These are phyloP conservation scores for Crocinoboletus sp. DNA, from an alignment of 1,284 basidiomycete genomes.

Conservation along the genomic window DNA sequence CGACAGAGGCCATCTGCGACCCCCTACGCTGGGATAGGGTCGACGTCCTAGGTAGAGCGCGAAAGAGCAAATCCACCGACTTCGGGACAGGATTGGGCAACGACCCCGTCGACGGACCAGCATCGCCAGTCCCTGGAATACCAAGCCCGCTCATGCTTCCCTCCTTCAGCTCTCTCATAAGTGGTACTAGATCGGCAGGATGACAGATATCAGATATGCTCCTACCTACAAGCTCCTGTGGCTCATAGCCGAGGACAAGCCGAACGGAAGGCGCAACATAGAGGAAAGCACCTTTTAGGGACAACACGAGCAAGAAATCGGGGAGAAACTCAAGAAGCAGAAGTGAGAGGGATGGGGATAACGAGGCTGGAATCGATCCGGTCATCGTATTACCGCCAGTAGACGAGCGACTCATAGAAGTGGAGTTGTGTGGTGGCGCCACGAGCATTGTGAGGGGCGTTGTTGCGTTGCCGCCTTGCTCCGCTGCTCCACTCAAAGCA, in stretches of 20 bases:
- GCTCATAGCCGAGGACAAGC: slow-evolving; percentile 73
- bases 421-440: slow-evolving; percentile 8
- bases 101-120: slow-evolving; percentile 6
- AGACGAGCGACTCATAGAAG: slow-evolving; percentile 15
- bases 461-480: slow-evolving; percentile 12
- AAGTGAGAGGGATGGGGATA: slow-evolving; percentile 44
- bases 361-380: slow-evolving; percentile 35
- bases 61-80: slow-evolving; percentile 73
- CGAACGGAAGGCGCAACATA: slow-evolving; percentile 86
- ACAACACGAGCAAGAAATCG: slow-evolving; percentile 89
- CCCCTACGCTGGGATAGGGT: background rate
- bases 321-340: slow-evolving; percentile 64
- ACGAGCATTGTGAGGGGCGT: slow-evolving; percentile 22
- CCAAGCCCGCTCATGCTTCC: slow-evolving; percentile 40
- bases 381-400: slow-evolving; percentile 2
- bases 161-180: slow-evolving; percentile 93
- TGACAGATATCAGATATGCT: slow-evolving; percentile 80
- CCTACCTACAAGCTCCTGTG: slow-evolving; percentile 79
- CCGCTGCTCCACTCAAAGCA: slow-evolving; percentile 10
- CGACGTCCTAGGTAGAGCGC: slow-evolving; percentile 55
- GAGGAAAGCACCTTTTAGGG: slow-evolving; percentile 90
- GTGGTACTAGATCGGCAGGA: slow-evolving; percentile 84
- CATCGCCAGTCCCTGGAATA: slow-evolving; percentile 14
- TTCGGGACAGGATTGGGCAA: slow-evolving; percentile 22
- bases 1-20: background rate